Conservation (phyloP, 2,329 filamentous ascomycete species). For the Colletotrichum lini region DNA sequence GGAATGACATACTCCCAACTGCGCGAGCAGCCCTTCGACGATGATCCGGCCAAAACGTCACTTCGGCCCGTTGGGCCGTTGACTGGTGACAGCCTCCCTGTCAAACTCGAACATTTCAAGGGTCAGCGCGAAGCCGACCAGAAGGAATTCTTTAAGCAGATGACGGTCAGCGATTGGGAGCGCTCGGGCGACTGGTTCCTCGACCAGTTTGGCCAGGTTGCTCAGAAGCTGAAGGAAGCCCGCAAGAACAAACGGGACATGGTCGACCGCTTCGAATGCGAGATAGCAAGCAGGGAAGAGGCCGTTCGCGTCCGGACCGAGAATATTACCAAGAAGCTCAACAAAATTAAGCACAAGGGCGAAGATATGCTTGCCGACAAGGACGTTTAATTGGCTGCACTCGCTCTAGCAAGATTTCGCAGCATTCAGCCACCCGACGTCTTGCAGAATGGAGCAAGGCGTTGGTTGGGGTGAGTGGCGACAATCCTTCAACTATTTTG, state of each 20-base stretch:
- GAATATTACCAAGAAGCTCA: constrained; percentile 68
- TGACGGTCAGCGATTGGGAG: constrained; percentile 72
- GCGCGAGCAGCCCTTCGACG: constrained; percentile 68
- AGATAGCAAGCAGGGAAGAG: constrained; percentile 69
- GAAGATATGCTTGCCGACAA: constrained; percentile 68
- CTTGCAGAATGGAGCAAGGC: neutral
- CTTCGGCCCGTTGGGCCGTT: constrained; percentile 53
- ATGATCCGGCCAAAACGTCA: constrained; percentile 66
- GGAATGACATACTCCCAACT: constrained; percentile 68
- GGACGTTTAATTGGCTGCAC: constrained; percentile 45
- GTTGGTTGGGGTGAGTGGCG: constrained; percentile 19
- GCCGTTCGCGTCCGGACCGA: constrained; percentile 67
- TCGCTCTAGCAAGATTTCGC: neutral
- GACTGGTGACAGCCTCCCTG: constrained; percentile 59
- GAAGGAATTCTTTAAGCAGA: constrained; percentile 65
- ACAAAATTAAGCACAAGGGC: constrained; percentile 70
- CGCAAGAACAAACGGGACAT: constrained; percentile 65
- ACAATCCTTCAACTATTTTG: constrained; percentile 32
- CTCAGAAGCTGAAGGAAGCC: constrained; percentile 63
- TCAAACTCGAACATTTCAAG: constrained; percentile 66
- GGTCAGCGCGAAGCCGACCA: constrained; percentile 62
- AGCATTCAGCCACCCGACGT: neutral
- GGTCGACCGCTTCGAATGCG: constrained; percentile 66
- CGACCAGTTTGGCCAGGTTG: constrained; percentile 65
- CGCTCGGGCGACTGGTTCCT: constrained; percentile 73